phyloP scores from a whole-genome alignment of 495 filamentous ascomycete genomes.

The Neurospora sp. region DNA sequence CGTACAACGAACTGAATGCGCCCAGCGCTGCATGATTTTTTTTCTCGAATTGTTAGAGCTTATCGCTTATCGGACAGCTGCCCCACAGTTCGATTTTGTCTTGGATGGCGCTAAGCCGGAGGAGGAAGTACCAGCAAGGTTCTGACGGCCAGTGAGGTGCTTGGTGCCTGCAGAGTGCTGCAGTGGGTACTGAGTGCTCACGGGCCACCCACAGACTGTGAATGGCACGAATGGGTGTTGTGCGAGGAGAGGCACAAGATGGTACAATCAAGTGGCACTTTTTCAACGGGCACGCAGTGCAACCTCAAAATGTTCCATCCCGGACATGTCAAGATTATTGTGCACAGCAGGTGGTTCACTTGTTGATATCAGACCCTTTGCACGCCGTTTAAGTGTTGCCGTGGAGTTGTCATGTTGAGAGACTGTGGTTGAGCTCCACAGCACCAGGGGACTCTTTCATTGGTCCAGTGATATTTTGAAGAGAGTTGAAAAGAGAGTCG shows the following conservation, averaged over 20 bases:
- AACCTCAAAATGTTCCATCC: not conserved
- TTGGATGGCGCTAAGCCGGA: not conserved
- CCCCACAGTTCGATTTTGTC: not conserved
- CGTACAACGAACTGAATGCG: not conserved
- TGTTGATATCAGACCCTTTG: not conserved
- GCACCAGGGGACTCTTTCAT: not conserved
- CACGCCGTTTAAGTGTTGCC: not conserved
- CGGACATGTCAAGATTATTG: not conserved
- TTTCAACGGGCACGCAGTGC: not conserved
- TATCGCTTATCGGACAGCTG: slow-evolving; percentile 19
- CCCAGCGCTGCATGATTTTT: not conserved
- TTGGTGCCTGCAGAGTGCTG: not conserved
- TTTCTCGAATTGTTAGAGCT: not conserved
- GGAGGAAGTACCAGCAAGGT: not conserved
- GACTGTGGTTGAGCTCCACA: not conserved
- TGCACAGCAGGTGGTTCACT: not conserved
- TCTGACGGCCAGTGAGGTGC: not conserved
- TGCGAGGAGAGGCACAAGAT: not conserved
- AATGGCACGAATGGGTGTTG: not conserved
- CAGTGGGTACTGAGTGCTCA: not conserved
- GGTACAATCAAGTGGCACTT: not conserved
- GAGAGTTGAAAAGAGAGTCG: not conserved
- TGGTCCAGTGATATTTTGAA: not conserved
- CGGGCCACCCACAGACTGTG: not conserved
- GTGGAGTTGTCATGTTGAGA: not conserved